Conservation (phyloP, 129 eudicot genomes). For the Arctium minus region DNA sequence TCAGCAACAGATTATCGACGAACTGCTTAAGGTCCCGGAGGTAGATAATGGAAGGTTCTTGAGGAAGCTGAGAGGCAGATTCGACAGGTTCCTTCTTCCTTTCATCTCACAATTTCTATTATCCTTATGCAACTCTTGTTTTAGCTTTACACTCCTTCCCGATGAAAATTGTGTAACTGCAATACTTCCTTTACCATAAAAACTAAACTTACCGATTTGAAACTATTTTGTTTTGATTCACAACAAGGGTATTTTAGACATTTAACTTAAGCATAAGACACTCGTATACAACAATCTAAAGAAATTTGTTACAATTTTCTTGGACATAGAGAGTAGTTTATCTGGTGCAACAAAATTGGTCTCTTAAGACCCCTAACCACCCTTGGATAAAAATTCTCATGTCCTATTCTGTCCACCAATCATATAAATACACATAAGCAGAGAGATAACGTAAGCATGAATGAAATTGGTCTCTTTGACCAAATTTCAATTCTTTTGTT, state of each 20-base stretch:
- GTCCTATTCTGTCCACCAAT: too few species aligned
- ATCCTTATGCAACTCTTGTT: background rate
- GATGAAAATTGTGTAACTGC: background rate
- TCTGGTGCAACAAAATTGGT: too few species aligned
- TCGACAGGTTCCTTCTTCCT: conserved; percentile 39
- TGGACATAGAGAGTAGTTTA: too few species aligned
- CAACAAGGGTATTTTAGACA: background rate
- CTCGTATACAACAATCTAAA: background rate
- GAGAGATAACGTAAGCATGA: too few species aligned
- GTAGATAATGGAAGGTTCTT: conserved; percentile 72
- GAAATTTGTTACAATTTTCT: too few species aligned
- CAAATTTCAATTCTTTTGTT: too few species aligned
- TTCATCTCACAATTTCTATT: background rate
- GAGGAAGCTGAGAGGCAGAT: conserved; percentile 51
- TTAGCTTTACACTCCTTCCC: background rate
- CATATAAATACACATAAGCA: too few species aligned
- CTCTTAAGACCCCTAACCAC: too few species aligned
- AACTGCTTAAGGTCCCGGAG: conserved; percentile 61
- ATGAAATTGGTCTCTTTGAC: too few species aligned
- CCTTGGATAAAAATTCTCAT: too few species aligned
- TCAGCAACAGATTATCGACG: conserved; percentile 50
- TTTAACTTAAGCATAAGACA: background rate
- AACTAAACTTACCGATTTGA: background rate
- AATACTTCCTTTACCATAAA: background rate
- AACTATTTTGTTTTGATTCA: too few species aligned